phyloP scores from a whole-genome alignment of 2,329 filamentous ascomycete species.

The Ophiocordyceps camponoti-saundersi region DNA sequence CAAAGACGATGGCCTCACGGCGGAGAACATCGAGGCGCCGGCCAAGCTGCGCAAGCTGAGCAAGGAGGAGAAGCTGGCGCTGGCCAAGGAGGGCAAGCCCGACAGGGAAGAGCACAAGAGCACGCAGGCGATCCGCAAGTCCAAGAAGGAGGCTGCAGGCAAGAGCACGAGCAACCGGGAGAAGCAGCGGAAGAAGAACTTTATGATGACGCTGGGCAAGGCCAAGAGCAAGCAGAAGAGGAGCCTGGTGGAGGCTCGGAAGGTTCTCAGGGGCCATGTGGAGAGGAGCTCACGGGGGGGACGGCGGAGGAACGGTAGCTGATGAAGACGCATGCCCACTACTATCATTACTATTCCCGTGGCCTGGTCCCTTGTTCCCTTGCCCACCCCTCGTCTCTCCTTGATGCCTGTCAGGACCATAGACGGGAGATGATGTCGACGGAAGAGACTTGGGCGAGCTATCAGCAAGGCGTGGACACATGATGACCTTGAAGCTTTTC shows the following conservation, averaged over 20 bases:
- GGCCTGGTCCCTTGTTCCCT: too few relatives aligned
- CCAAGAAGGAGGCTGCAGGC: conserved; percentile 74
- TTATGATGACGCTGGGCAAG: conserved; percentile 94
- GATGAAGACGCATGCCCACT: not conserved
- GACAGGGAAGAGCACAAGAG: conserved; percentile 67
- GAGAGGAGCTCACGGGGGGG: conserved; percentile 74
- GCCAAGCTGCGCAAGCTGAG: conserved; percentile 67
- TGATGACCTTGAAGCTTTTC: not conserved
- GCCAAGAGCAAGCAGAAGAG: conserved; percentile 91
- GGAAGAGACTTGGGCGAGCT: not conserved
- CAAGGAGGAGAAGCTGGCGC: conserved; percentile 75
- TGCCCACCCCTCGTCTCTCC: not conserved
- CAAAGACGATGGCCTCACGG: conserved; percentile 75
- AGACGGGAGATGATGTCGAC: too few relatives aligned
- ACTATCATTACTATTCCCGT: not conserved
- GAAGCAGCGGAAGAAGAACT: conserved; percentile 95
- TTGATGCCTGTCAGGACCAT: too few relatives aligned
- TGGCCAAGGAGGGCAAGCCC: conserved; percentile 69
- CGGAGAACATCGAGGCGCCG: conserved; percentile 79
- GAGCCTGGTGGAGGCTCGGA: conserved; percentile 72
- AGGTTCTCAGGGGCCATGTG: conserved; percentile 65
- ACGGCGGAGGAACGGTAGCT: conserved; percentile 50
- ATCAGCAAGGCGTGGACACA: not conserved
- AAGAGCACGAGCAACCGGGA: conserved; percentile 97
- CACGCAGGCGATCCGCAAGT: conserved; percentile 67